phyloP scores from a whole-genome alignment of 2,329 filamentous ascomycete species.

The Alternaria sp. region DNA sequence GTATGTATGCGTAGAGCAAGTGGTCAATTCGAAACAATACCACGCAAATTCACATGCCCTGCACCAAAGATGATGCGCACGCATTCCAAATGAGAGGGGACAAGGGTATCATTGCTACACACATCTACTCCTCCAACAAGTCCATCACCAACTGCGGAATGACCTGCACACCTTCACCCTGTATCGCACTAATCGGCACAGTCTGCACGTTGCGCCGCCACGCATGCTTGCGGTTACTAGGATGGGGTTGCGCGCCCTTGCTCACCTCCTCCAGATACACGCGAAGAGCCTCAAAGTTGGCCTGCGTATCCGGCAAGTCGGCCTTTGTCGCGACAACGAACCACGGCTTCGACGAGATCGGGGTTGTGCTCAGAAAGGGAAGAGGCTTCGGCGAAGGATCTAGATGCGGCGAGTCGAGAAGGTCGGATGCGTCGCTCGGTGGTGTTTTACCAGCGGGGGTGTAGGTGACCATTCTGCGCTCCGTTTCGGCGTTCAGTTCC shows the following conservation, averaged over 20 bases:
- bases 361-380: slow-evolving; percentile 62
- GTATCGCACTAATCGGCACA: slow-evolving; percentile 89
- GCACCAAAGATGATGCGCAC: background rate
- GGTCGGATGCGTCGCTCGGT: slow-evolving; percentile 21
- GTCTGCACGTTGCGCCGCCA: slow-evolving; percentile 65
- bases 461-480: slow-evolving; percentile 67
- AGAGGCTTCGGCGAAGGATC: slow-evolving; percentile 44
- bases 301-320: slow-evolving; percentile 78
- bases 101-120: slow-evolving; percentile 11
- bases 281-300: slow-evolving; percentile 74
- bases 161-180: slow-evolving; percentile 79
- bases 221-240: slow-evolving; percentile 70
- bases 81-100: background rate
- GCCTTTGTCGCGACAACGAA: slow-evolving; percentile 95
- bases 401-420: slow-evolving; percentile 32
- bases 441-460: slow-evolving; percentile 31
- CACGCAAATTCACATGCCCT: background rate
- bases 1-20: background rate
- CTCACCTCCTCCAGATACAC: slow-evolving; percentile 73
- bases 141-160: slow-evolving; percentile 76
- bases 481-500: slow-evolving; percentile 69
- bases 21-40: background rate
- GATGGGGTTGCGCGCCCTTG: slow-evolving; percentile 70
- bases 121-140: slow-evolving; percentile 57
- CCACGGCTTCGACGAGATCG: slow-evolving; percentile 94